phyloP scores from a whole-genome alignment of 73 alveolate genomes.

The Breviolum minutum region DNA sequence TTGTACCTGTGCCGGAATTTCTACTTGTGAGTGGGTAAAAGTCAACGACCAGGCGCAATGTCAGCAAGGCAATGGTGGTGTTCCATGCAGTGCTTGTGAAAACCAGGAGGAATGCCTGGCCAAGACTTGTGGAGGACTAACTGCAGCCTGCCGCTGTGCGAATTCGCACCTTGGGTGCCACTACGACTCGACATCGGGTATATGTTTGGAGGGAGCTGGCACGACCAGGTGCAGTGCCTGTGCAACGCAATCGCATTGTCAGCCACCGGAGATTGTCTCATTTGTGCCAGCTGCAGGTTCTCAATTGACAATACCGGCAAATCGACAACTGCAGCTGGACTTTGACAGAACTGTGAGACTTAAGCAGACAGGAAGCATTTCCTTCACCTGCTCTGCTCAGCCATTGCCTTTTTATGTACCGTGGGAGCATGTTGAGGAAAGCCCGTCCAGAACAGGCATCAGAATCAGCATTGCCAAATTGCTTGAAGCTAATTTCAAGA shows the following conservation, averaged over 20 bases:
- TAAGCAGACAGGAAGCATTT: slow-evolving; percentile 48
- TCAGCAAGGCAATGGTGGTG: slow-evolving; percentile 30
- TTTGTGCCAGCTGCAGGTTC: slow-evolving; percentile 53
- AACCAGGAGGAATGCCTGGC: slow-evolving; percentile 66
- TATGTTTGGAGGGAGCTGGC: slow-evolving; percentile 44
- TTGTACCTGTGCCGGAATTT: slow-evolving; percentile 46
- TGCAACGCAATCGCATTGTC: slow-evolving; percentile 53
- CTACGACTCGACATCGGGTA: neutral
- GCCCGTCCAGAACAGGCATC: slow-evolving; percentile 57
- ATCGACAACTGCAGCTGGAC: slow-evolving; percentile 26
- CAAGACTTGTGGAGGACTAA: slow-evolving; percentile 59
- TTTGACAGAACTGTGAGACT: slow-evolving; percentile 44
- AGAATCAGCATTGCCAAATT: slow-evolving; percentile 33
- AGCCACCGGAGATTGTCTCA: slow-evolving; percentile 83
- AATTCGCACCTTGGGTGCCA: slow-evolving; percentile 47
- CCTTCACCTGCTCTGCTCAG: slow-evolving; percentile 54
- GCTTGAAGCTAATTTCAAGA: slow-evolving; percentile 5
- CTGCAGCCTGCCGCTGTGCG: slow-evolving; percentile 34
- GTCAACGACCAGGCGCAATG: slow-evolving; percentile 19
- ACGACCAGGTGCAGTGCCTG: slow-evolving; percentile 71
- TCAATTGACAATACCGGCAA: slow-evolving; percentile 35
- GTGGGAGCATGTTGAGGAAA: slow-evolving; percentile 34
- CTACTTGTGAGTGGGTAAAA: slow-evolving; percentile 59
- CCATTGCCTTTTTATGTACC: slow-evolving; percentile 55
- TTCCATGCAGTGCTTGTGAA: slow-evolving; percentile 63